Evolutionary conservation across 2,329 filamentous ascomycete species (phyloP).

Genomic region (Colletotrichum agaves): DNA sequence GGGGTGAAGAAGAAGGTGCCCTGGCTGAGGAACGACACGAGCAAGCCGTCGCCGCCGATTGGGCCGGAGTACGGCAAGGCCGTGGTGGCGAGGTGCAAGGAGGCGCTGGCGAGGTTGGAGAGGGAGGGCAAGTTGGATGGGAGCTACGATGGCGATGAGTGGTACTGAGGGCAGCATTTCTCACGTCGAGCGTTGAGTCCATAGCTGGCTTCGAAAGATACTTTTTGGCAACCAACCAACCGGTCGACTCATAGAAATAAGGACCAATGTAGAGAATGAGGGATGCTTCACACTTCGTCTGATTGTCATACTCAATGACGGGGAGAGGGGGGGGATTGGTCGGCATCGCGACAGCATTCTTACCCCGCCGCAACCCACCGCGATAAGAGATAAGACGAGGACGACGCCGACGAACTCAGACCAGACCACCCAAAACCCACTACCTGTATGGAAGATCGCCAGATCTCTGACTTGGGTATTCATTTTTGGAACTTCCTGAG

Average conservation of each 20-base stretch:
- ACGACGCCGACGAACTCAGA: conserved; percentile 1
- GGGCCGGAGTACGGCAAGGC: conserved; percentile 44
- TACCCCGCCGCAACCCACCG: conserved; percentile 34
- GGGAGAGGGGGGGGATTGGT: background rate
- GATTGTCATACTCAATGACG: too few species aligned
- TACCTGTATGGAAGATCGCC: conserved; percentile 15
- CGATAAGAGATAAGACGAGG: conserved; percentile 33
- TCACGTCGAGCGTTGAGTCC: too few species aligned
- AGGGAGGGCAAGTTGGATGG: conserved; percentile 41
- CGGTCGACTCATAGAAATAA: too few species aligned
- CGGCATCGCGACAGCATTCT: conserved; percentile 22
- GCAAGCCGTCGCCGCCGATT: conserved; percentile 40
- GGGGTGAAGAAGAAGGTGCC: conserved; percentile 26
- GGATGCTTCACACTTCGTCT: background rate
- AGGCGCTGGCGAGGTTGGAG: conserved; percentile 38
- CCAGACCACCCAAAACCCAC: too few species aligned
- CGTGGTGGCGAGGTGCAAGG: conserved; percentile 42
- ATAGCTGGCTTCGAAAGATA: too few species aligned
- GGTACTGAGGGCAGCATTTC: conserved; percentile 26
- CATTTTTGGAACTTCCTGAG: background rate
- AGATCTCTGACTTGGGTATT: background rate
- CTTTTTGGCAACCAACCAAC: too few species aligned
- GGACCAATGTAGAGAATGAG: background rate
- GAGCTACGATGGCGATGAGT: conserved; percentile 36
- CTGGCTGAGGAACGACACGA: conserved; percentile 42